phyloP scores from a whole-genome alignment of 1,139 yeast species.

The Geotrichum restrictum region DNA sequence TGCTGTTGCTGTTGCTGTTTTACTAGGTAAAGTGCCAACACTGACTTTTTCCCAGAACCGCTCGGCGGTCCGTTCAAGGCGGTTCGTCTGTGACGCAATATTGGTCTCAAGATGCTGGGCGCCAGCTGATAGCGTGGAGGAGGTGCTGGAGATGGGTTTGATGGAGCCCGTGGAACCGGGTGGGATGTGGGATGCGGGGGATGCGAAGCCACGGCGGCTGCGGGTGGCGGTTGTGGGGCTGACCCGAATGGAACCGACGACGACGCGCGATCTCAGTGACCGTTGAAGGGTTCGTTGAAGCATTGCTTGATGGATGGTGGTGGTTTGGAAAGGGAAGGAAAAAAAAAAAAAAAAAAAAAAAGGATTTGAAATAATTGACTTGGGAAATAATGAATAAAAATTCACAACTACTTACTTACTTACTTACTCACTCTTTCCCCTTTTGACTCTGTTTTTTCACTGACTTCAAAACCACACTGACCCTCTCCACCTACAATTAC shows the following conservation, averaged over 20 bases:
- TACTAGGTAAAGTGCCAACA: too few species aligned
- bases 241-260: too few species aligned
- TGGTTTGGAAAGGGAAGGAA: too few species aligned
- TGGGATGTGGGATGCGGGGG: constrained; percentile 3
- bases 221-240: neutral
- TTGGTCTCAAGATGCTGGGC: constrained; percentile 27
- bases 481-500: too few species aligned
- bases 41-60: constrained; percentile 90
- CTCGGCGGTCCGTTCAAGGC: constrained; percentile 63
- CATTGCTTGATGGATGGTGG: too few species aligned
- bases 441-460: neutral
- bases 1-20: too few species aligned
- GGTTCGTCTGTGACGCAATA: constrained; percentile 55
- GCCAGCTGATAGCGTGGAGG: neutral
- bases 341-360: too few species aligned
- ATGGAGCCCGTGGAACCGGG: constrained; percentile 3
- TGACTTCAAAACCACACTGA: constrained; percentile 1
- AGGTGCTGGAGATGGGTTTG: neutral
- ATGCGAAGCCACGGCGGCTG: neutral
- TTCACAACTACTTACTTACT: too few species aligned
- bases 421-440: neutral
- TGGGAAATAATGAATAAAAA: too few species aligned
- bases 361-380: too few species aligned
- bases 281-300: neutral
- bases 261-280: too few species aligned